phyloP scores from a whole-genome alignment of 768 basidiomycete genomes.

The Aureoboletus auriporus region DNA sequence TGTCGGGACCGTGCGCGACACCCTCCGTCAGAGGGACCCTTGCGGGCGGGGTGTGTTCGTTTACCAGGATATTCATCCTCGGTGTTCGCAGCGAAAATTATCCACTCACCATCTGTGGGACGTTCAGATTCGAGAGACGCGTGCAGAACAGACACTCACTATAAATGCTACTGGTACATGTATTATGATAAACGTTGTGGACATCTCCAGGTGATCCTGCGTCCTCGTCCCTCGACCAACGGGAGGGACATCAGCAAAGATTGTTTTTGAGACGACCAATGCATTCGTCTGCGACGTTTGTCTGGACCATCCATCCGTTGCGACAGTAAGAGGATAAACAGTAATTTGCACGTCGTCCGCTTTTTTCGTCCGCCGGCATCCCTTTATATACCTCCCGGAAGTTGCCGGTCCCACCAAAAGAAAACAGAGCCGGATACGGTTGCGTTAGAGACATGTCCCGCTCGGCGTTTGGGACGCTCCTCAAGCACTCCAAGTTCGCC shows the following conservation, averaged over 20 bases:
- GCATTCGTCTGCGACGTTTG: slow-evolving; percentile 72
- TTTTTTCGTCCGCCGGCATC: slow-evolving; percentile 12
- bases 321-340: slow-evolving; percentile 49
- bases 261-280: slow-evolving; percentile 74
- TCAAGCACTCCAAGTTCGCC: slow-evolving; percentile 81
- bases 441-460: slow-evolving; percentile 27
- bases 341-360: slow-evolving; percentile 78
- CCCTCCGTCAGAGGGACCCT: slow-evolving; percentile 34
- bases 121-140: too few relatives aligned
- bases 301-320: slow-evolving; percentile 80
- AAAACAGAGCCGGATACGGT: background rate
- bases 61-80: slow-evolving; percentile 88
- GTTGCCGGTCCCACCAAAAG: slow-evolving; percentile 16
- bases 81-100: slow-evolving; percentile 31
- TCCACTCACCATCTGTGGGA: too few relatives aligned
- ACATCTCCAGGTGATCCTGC: slow-evolving; percentile 90
- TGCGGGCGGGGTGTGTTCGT: slow-evolving; percentile 64
- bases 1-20: slow-evolving; percentile 28
- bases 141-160: too few relatives aligned
- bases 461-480: slow-evolving; percentile 71
- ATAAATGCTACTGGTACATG: too few relatives aligned
- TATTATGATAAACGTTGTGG: slow-evolving; percentile 37
- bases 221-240: slow-evolving; percentile 84
- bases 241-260: slow-evolving; percentile 90
- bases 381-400: slow-evolving; percentile 32